Percentiles rank a stretch among this genome's conserved stretches.
Evolutionary conservation across 2,329 filamentous ascomycete species (phyloP).

Genomic region (Fusarium lateritium): DNA sequence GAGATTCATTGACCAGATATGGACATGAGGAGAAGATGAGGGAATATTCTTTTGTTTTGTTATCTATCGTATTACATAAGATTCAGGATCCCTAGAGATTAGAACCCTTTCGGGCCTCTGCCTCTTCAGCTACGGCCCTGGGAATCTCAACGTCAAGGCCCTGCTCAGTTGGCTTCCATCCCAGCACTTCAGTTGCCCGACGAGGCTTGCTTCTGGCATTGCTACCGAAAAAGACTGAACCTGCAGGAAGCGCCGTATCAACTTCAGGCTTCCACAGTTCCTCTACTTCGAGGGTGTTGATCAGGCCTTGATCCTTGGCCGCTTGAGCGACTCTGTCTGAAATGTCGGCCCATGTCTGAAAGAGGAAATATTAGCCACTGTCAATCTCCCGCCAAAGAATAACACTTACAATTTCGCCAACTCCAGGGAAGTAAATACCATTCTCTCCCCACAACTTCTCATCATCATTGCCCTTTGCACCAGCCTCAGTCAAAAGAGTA

Average conservation of each 20-base stretch:
- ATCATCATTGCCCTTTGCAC: slow-evolving; percentile 38
- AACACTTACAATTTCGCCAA: slow-evolving; percentile 49
- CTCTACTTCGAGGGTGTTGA: slow-evolving; percentile 46
- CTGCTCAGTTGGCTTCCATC: slow-evolving; percentile 67
- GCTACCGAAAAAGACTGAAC: slow-evolving; percentile 67
- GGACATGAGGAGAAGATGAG: slow-evolving; percentile 2
- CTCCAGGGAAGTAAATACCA: slow-evolving; percentile 56
- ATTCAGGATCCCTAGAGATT: slow-evolving; percentile 1
- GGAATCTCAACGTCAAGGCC: slow-evolving; percentile 62
- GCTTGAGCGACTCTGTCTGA: slow-evolving; percentile 48
- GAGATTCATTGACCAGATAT: neutral
- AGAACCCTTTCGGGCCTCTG: slow-evolving; percentile 9
- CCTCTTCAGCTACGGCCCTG: slow-evolving; percentile 48
- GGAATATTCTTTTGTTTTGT: neutral
- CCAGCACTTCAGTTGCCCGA: slow-evolving; percentile 66
- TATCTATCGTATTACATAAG: neutral
- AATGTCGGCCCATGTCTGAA: slow-evolving; percentile 51
- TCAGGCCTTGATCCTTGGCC: slow-evolving; percentile 48
- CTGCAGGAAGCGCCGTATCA: slow-evolving; percentile 59
- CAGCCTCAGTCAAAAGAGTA: slow-evolving; percentile 51
- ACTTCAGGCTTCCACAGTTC: slow-evolving; percentile 59
- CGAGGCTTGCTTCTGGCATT: slow-evolving; percentile 69
- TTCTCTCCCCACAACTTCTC: slow-evolving; percentile 55
- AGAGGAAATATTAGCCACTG: neutral
- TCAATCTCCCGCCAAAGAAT: too few species aligned